Conservation (phyloP, 306 rosid genomes). For the Prunus persica region Prunus_persica_NCBIv2 NC_034011.1:20037001-20037500, state of each 20-base stretch:
- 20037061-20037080: slow-evolving; percentile 1
- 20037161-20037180: slow-evolving; percentile 4
- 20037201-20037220: neutral
- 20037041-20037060: slow-evolving; percentile 12
- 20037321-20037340: too few relatives aligned
- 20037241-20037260: neutral
- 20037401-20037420: too few relatives aligned
- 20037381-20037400: neutral
- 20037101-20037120: slow-evolving; percentile 1
- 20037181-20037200: neutral
- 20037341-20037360: too few relatives aligned
- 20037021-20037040: neutral
- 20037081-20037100: slow-evolving; percentile 1
- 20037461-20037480: neutral
- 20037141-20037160: neutral
- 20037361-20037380: too few relatives aligned
- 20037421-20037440: too few relatives aligned
- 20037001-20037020: neutral
- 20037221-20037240: slow-evolving; percentile 1
- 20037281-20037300: neutral
- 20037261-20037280: neutral
- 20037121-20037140: neutral
- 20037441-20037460: neutral
- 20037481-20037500: neutral
- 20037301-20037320: too few relatives aligned